Evolutionary conservation across 2,329 filamentous ascomycete species (phyloP).

Genomic region (Passalora sequoiae): DNA sequence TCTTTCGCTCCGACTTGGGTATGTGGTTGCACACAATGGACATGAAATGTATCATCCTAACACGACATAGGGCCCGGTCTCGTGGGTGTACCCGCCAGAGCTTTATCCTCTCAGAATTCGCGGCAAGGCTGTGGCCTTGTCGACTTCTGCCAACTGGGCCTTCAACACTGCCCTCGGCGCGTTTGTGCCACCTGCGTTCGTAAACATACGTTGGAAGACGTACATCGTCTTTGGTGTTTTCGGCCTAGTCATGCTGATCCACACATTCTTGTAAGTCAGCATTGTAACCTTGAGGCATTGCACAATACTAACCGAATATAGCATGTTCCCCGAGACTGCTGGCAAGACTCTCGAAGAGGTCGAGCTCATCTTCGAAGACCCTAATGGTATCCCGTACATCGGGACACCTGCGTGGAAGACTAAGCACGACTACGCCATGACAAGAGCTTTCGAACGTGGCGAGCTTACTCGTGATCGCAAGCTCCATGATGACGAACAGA

Average conservation of each 20-base stretch:
- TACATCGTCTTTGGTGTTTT: constrained; percentile 69
- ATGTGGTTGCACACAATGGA: not conserved
- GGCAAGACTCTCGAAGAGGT: constrained; percentile 75
- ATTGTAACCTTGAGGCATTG: constrained; percentile 51
- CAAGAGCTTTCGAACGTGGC: constrained; percentile 5
- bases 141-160: constrained; percentile 52
- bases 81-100: constrained; percentile 63
- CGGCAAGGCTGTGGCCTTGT: constrained; percentile 55
- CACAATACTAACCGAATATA: constrained; percentile 55
- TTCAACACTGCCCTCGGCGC: constrained; percentile 55
- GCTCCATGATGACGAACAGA: constrained; percentile 5
- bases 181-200: constrained; percentile 55
- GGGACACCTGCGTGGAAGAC: constrained; percentile 31
- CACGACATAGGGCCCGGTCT: constrained; percentile 43
- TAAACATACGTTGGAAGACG: constrained; percentile 54
- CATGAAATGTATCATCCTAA: not conserved
- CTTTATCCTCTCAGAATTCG: constrained; percentile 59
- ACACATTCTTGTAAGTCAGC: constrained; percentile 64
- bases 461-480: constrained; percentile 1
- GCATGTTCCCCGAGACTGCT: constrained; percentile 61
- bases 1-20: constrained; percentile 53
- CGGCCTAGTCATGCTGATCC: constrained; percentile 56
- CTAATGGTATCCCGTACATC: constrained; percentile 36
- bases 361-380: constrained; percentile 61
- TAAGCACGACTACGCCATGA: constrained; percentile 5